These are phyloP conservation scores for Skeletonema marinoi DNA, from an alignment of 108 stramenopile genomes.

Conservation along the genomic window DNA sequence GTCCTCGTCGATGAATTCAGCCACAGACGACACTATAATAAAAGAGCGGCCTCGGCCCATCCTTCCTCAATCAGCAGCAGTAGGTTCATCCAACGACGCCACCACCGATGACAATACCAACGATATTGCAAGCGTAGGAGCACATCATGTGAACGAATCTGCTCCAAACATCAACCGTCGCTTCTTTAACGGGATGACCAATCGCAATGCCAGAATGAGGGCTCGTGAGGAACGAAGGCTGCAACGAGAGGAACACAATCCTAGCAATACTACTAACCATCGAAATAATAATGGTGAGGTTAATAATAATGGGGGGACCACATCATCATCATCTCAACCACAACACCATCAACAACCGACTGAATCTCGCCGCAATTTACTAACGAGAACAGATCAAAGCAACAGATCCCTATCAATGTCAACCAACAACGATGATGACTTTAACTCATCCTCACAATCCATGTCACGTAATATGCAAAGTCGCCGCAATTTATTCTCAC, in stretches of 20 bases:
- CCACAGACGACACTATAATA: background rate
- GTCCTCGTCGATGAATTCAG: background rate
- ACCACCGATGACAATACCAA: background rate
- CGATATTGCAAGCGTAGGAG: background rate
- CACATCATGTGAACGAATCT: background rate
- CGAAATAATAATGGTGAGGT: background rate
- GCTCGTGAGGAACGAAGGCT: background rate
- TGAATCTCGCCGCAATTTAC: too few species aligned
- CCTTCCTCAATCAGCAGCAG: background rate
- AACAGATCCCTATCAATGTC: too few species aligned
- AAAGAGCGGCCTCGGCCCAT: background rate
- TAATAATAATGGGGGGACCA: background rate
- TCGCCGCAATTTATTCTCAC: background rate
- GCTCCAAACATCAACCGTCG: background rate
- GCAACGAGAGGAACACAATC: background rate
- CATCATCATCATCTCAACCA: background rate
- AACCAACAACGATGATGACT: background rate
- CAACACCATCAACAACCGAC: too few species aligned
- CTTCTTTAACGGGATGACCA: background rate
- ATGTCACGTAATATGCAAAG: background rate
- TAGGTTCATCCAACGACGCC: background rate
- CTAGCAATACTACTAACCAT: background rate
- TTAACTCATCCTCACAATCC: background rate
- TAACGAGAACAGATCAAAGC: too few species aligned
- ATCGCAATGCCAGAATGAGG: background rate